Base-by-base conservation (phyloP, 2,329 filamentous ascomycete species). In the Trichoderma pleuroti region DNA sequence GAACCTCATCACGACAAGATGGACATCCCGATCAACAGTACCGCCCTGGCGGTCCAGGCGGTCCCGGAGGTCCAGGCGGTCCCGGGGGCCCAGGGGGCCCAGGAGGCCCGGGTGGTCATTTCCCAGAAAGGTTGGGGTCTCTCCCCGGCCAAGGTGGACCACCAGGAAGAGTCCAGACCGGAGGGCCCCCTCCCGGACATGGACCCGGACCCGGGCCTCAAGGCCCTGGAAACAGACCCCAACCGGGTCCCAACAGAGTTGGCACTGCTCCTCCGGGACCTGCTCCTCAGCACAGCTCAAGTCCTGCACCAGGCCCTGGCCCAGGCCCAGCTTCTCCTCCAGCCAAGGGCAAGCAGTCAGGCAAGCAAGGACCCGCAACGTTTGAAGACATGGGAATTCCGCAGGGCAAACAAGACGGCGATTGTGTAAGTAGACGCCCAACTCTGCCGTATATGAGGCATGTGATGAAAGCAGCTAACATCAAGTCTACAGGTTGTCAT, bases 361-460 rank as follows among this genome's bases (percentile, higher is more conserved):
- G 83, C 63, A 93, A 94, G 52, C 34, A 36, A 78, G 96, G 95
- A 12, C 95, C 96, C 1, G 93, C 96, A 76, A 98, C 96, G 0
- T 99, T 99, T 80, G 95, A 98, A 79, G 94, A 97, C 79, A 99
- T 99, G 96, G 96, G 96, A 49, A 95, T 99, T 76, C 93, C 94
- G 8, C 87, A 90, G 76, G 90, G 86, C 61, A 94, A 96, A 81
- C 87, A 91, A 72, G 93, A 97, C n/a, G 88, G 88, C 74, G 94
- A 98, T 82, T 99, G 95, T 84, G 94, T 98, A 89, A 86, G 87
- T 86, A 24, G 24, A 36, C 5, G 2, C 21, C 86, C 85, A 1
- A 14, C 11, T 28, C 30, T 8, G 21, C 12, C 10, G 18, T 11
- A 10, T n/a, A 21, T 16, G 6, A 56, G 1, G 86, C 86, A n/a